Conservation (phyloP, 495 filamentous ascomycete species). For the Tuber magnatum region DNA sequence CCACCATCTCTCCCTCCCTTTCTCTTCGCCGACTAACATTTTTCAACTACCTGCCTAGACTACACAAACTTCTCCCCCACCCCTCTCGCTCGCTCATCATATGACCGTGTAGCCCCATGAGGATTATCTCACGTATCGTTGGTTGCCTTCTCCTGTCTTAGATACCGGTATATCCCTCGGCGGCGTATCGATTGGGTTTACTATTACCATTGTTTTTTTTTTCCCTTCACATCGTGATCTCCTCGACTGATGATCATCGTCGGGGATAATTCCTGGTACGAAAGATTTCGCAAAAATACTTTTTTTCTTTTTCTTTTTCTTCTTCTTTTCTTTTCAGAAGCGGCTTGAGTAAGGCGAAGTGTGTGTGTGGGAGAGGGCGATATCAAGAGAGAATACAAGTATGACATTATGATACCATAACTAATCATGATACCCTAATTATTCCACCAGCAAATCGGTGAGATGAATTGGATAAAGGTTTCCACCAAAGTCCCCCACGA, state of each 20-base stretch:
- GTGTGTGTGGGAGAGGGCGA: slow-evolving; percentile 5
- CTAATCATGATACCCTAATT: neutral
- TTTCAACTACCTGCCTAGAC: neutral
- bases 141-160: slow-evolving; percentile 3
- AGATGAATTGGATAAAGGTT: neutral
- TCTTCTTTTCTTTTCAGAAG: slow-evolving; percentile 15
- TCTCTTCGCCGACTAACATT: neutral
- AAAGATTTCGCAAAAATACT: slow-evolving; percentile 7
- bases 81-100: neutral
- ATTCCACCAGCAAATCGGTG: neutral
- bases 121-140: neutral
- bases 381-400: neutral
- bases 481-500: neutral
- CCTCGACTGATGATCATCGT: slow-evolving; percentile 25
- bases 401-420: too few species aligned
- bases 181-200: neutral
- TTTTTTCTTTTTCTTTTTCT: neutral
- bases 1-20: neutral
- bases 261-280: slow-evolving; percentile 20
- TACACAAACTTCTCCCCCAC: neutral
- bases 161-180: neutral
- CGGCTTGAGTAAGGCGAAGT: slow-evolving; percentile 21
- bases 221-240: slow-evolving; percentile 4
- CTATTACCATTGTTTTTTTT: neutral
- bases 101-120: neutral